Evolutionary conservation across 192 early-diverging fungal species (phyloP), one percentile per base, ranked within the genome.

Genomic region (Gamsiella multidivaricata): DNA sequence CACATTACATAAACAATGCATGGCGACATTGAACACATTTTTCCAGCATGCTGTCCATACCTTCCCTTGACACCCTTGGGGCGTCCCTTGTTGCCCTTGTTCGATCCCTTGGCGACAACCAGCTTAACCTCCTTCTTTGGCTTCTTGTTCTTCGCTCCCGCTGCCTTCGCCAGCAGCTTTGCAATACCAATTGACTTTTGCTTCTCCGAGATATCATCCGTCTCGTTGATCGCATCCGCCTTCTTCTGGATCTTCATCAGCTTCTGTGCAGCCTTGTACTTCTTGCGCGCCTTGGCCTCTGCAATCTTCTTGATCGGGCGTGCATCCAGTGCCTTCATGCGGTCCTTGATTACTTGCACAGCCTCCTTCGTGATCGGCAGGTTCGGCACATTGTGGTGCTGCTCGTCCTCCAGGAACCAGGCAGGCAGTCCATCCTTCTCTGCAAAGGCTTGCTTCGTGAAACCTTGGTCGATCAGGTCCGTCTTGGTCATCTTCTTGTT

Each of bases 231-330:
- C 26, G 85, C 88, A 51, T 89, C 89, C 15, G 97, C 94, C 86
- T 98, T 97, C 84, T 93, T 93, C 73, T 93, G 88, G 58, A 94
- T 83, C 72, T 94, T 94, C 52, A 88, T 89, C 22, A 98, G 58
- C 39, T 90, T 89, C 69, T 92, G 89, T 25, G 88, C 80, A 2
- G 88, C 88, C 60, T 80, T 82, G 49, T 55, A 56, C 90, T 97
- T 94, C 87, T 99, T 97, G 54, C 98, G 87, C 45, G 94, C 95
- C 83, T 96, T 98, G 47, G 98, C 98, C 85, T 99, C 98, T 11
- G 95, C 96, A 36, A 99, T 92, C 88, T 98, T 99, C 82, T 99
- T 99, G 82, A 99, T 99, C 22, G 98, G 96, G 25, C 97, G 92
- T 4, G 96, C 98, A 80, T 99, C 92, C 68, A 99, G 85, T 22